These are phyloP conservation scores for Scleroderma citrinum DNA, from an alignment of 768 basidiomycete species.

Conservation along the genomic window DNA sequence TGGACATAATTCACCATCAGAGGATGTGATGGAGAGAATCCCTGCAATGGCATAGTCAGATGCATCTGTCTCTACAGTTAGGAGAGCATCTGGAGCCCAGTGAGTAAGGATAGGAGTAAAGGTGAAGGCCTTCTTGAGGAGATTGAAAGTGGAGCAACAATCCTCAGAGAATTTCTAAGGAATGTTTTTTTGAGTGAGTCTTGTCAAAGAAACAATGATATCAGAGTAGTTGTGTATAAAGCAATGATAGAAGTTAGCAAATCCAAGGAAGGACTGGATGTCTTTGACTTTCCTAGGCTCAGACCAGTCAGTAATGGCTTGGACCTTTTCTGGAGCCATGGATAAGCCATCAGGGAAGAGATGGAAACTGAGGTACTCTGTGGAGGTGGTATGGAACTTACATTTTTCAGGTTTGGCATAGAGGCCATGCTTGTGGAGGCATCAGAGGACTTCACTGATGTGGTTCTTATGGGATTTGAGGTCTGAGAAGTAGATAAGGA, in stretches of 20 bases:
- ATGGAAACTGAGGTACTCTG: slow-evolving; percentile 31
- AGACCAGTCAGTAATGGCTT: slow-evolving; percentile 30
- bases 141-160: neutral
- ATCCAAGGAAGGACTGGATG: neutral
- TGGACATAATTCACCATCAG: too few relatives aligned
- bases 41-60: neutral
- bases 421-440: slow-evolving; percentile 15
- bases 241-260: neutral
- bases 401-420: slow-evolving; percentile 12
- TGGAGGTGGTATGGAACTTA: slow-evolving; percentile 11
- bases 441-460: slow-evolving; percentile 20
- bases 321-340: slow-evolving; percentile 36
- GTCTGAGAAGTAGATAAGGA: slow-evolving; percentile 22
- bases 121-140: neutral
- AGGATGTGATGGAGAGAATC: neutral
- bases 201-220: neutral
- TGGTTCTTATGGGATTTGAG: neutral
- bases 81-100: neutral
- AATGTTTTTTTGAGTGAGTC: neutral
- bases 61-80: neutral
- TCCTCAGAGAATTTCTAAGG: neutral
- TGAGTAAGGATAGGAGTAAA: neutral
- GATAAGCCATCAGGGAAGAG: slow-evolving; percentile 20
- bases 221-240: neutral
- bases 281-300: slow-evolving; percentile 18